Conservation (phyloP, 2,329 filamentous ascomycete genomes). For the Coleophoma cylindrospora region DNA sequence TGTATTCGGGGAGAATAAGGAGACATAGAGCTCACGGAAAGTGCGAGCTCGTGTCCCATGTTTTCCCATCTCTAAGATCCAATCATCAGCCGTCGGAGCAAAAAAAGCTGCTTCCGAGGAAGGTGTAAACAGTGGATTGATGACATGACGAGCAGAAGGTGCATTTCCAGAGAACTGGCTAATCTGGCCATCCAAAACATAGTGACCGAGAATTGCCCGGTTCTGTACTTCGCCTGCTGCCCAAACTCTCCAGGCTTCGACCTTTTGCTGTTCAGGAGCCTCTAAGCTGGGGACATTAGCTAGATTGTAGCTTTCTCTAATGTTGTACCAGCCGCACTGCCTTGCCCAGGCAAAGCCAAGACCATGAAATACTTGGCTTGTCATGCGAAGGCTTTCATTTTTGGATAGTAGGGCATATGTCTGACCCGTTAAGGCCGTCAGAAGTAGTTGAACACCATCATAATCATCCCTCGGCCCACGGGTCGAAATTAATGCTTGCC, state of each 20-base stretch:
- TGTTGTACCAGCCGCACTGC: constrained; percentile 37
- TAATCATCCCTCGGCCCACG: constrained; percentile 34
- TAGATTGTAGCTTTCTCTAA: constrained; percentile 22
- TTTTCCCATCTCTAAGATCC: constrained; percentile 30
- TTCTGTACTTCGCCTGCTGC: constrained; percentile 36
- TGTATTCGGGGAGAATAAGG: constrained; percentile 28
- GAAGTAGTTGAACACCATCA: constrained; percentile 34
- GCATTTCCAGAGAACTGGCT: constrained; percentile 35
- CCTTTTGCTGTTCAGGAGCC: constrained; percentile 28
- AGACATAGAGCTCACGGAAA: constrained; percentile 33
- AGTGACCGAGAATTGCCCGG: constrained; percentile 35
- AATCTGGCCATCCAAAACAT: constrained; percentile 36
- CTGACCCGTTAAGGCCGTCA: constrained; percentile 35
- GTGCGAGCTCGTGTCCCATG: constrained; percentile 24
- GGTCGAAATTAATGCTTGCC: constrained; percentile 36
- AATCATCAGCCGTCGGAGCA: constrained; percentile 32
- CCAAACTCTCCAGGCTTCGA: constrained; percentile 35
- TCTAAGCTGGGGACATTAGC: constrained; percentile 28
- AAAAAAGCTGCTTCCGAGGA: constrained; percentile 33
- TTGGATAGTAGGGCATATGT: constrained; percentile 37
- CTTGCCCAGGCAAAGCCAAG: constrained; percentile 38
- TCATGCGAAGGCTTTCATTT: constrained; percentile 34
- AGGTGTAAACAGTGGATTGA: constrained; percentile 32
- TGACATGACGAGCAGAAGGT: constrained; percentile 34
- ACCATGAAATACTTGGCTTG: constrained; percentile 36